Percentiles rank a stretch among this genome's conserved stretches.
Evolutionary conservation across 2,329 filamentous ascomycete species (phyloP).

Genomic region (Verticillium longisporum): DNA sequence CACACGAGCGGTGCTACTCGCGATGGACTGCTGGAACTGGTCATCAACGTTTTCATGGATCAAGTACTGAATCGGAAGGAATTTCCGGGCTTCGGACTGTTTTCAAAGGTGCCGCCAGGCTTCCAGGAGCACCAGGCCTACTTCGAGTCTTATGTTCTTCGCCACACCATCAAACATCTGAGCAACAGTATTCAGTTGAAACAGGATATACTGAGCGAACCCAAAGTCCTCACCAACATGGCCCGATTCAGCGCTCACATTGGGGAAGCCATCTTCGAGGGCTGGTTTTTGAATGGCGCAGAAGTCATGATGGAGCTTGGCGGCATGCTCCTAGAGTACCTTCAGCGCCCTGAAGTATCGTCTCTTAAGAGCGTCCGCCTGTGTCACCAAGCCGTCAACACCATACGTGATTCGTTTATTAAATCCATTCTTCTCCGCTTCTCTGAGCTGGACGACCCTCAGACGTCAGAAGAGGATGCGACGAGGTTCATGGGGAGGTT

Average conservation of each 20-base stretch:
- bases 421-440: constrained; percentile 73
- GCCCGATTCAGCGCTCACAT: constrained; percentile 74
- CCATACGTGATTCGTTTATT: constrained; percentile 71
- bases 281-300: constrained; percentile 89
- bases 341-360: constrained; percentile 78
- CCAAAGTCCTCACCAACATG: constrained; percentile 79
- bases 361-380: constrained; percentile 82
- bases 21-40: constrained; percentile 69
- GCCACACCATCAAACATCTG: constrained; percentile 65
- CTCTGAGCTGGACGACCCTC: constrained; percentile 70
- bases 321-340: constrained; percentile 77
- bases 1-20: constrained; percentile 63
- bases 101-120: constrained; percentile 81
- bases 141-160: constrained; percentile 85
- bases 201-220: constrained; percentile 68
- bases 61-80: constrained; percentile 83
- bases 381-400: constrained; percentile 74
- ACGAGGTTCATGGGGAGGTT: constrained; percentile 75
- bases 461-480: constrained; percentile 53
- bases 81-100: constrained; percentile 80
- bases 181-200: constrained; percentile 64
- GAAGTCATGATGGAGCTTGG: constrained; percentile 79
- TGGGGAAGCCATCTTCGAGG: constrained; percentile 86
- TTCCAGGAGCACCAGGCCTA: constrained; percentile 93
- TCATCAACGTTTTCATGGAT: constrained; percentile 75